phyloP scores from a whole-genome alignment of 352 stramenopile species.

The Pythium diclinum region DNA sequence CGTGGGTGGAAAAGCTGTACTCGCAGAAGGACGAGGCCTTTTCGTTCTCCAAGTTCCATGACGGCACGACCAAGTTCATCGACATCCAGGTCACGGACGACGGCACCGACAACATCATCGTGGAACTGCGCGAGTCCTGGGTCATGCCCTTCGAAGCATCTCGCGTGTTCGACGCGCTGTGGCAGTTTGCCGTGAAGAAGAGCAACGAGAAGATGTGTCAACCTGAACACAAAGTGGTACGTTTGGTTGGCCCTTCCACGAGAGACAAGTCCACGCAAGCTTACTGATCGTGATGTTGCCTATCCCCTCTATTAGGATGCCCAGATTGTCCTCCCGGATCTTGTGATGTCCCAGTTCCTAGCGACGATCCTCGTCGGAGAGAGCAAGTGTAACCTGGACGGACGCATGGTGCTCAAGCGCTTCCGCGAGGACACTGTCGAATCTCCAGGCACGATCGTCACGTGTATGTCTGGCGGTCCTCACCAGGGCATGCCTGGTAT shows the following conservation, averaged over 20 bases:
- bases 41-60: conserved; percentile 11
- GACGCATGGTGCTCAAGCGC: conserved; percentile 1
- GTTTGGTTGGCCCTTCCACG: neutral
- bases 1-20: conserved; percentile 4
- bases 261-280: neutral
- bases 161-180: conserved; percentile 13
- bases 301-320: neutral
- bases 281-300: neutral
- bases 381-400: neutral
- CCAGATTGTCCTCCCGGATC: neutral
- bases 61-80: conserved; percentile 17
- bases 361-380: neutral
- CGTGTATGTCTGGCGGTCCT: neutral
- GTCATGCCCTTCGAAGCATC: conserved; percentile 11
- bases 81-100: conserved; percentile 12
- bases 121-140: conserved; percentile 15
- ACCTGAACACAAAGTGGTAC: conserved; percentile 5
- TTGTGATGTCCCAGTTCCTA: conserved; percentile 4
- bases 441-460: neutral
- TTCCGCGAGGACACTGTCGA: neutral
- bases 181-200: conserved; percentile 8
- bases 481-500: neutral
- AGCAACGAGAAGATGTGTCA: conserved; percentile 6
- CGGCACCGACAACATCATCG: neutral
- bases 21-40: neutral